Evolutionary conservation across 1,284 basidiomycete genomes (phyloP), one percentile per base, ranked within the genome.

Genomic region (Pisolithus thermaeus): DNA sequence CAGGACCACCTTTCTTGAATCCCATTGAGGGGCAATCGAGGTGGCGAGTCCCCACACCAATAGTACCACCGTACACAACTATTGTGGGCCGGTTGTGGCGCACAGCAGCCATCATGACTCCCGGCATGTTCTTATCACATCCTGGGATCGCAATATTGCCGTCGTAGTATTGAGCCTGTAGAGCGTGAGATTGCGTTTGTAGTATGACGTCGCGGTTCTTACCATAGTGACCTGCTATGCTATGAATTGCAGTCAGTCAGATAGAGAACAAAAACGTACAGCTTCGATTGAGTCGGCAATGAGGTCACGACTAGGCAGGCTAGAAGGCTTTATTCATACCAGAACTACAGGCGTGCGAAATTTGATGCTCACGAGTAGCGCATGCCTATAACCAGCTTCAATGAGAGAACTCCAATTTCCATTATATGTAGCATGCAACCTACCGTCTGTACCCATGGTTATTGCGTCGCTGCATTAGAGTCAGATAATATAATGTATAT

Each of bases 121-220:
- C 92, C 14, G 92, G 92, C 90, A 93, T 94, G 66, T 94, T 94
- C 73, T 95, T 96, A 72, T 96, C 92, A 59, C 91, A 94, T 57
- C 86, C 87, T 27, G 85, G 89, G 54, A 89, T 76, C 3, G 86
- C 80, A 54, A 93, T 90, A 61, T 90, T 90, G n/a, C 79, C 90
- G 57, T 93, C 90, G 61, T 93, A 89, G 66, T 90, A 83, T 76
- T 91, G 88, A 14, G 87, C 88, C 85, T 87, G 6, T 30, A 52
- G 28, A 35, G 56, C 22, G 12, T 28, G 28, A 14, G 18, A 32
- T 40, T 22, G 25, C 35, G 20, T 23, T 28, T 49, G 12, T 48
- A 52, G 35, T 12, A 42, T 28, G 14, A 16, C 11, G 3, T 28
- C 42, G 43, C 28, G 20, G 16, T 27, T 48, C 70, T 56, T 59